Base-by-base conservation (phyloP, 805 yeast genomes). In the Ogataea zsoltii region DNA sequence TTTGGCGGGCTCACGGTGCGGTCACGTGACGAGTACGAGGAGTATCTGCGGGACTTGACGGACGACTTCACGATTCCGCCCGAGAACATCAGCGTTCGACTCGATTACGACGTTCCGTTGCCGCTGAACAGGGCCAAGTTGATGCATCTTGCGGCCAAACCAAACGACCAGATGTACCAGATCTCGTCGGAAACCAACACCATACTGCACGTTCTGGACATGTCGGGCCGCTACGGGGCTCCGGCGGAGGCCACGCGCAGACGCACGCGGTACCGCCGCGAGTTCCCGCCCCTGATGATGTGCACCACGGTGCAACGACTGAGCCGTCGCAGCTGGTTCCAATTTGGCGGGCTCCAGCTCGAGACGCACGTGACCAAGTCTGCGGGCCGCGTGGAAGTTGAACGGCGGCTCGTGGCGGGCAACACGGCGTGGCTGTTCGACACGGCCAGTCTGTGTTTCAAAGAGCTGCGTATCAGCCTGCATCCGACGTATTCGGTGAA, bases 321-420 rank as follows among this genome's bases (percentile, higher is more conserved):
- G 4, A 76, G 86, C 4, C 68, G 72, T n/a, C 64, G 79, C 30
- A 82, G 82, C 54, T 70, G 80, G 13, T 72, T 84, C 51, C 74
- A 76, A 47, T 83, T 78, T 57, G 95, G 92, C n/a, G 95, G 94
- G 0, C 77, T 83, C 58, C 77, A 76, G 55, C 56, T 71, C 4
- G 50, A 57, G 5, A 71, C 72, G 15, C 60, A 63, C 7, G 65
- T 68, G 14, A 60, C 38, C 69, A 49, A 51, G 67, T 14, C 68
- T 33, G 44, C 45, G 4, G 72, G 74, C 51, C 67, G 70, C 18
- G 66, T 82, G 3, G 63, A 62, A 5, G 54, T 83, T 45, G 49
- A 42, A 12, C 59, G 55, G 33, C 49, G 32, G 15, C 41, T 65
- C 5, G 33, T 38, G 1, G 46, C 54, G 5, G 83, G 80, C 57